Conservation (phyloP, 2,329 filamentous ascomycete species). For the Endocalyx cinctus region DNA sequence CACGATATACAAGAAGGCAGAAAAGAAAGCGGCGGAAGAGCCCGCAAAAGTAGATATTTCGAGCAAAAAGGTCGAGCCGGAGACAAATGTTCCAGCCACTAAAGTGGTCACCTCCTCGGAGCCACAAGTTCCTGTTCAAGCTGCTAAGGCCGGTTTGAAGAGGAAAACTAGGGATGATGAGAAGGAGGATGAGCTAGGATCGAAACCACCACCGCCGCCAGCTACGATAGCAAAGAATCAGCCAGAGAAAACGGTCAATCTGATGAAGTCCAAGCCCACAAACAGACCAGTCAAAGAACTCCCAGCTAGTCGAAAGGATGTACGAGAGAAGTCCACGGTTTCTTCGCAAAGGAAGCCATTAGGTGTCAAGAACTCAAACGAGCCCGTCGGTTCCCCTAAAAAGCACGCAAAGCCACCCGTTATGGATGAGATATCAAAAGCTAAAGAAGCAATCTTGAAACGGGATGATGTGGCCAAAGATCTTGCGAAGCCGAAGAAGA, state of each 20-base stretch:
- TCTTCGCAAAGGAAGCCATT: conserved; percentile 42
- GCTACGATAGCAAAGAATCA: conserved; percentile 24
- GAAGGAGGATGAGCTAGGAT: conserved; percentile 31
- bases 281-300: conserved; percentile 43
- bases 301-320: conserved; percentile 37
- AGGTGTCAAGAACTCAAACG: conserved; percentile 55
- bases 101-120: conserved; percentile 9
- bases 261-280: conserved; percentile 26
- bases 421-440: conserved; percentile 33
- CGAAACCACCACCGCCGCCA: conserved; percentile 28
- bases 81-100: too few relatives aligned
- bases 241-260: conserved; percentile 19
- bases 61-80: too few relatives aligned
- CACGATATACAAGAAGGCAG: too few relatives aligned
- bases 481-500: conserved; percentile 13
- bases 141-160: conserved; percentile 48
- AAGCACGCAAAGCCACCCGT: conserved; percentile 36
- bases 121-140: conserved; percentile 14
- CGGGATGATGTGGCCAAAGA: conserved; percentile 10
- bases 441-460: conserved; percentile 33
- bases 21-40: conserved; percentile 7
- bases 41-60: conserved; percentile 1
- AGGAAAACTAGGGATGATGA: conserved; percentile 53
- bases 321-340: conserved; percentile 23
- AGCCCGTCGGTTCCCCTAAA: conserved; percentile 54